Percentiles rank a stretch among this genome's conserved stretches.
These are phyloP conservation scores for Agroathelia rolfsii DNA, from an alignment of 1,284 basidiomycete genomes.

Conservation along the genomic window DNA sequence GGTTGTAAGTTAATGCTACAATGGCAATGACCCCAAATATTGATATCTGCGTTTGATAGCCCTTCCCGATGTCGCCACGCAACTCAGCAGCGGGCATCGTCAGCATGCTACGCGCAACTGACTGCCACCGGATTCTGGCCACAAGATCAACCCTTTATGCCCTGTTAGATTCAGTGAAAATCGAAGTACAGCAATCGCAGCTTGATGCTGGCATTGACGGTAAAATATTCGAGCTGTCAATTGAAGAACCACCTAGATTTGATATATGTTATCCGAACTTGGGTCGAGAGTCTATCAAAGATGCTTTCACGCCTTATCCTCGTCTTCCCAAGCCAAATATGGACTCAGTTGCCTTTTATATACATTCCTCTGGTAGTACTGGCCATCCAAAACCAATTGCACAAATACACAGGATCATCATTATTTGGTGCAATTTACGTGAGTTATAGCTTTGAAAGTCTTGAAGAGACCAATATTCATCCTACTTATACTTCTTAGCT, in stretches of 20 bases:
- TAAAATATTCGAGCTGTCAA: constrained; percentile 5
- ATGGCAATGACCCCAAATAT: no score
- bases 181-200: no score
- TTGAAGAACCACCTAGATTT: constrained; percentile 12
- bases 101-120: neutral
- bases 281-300: neutral
- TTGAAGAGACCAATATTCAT: neutral
- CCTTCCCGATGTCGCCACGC: constrained; percentile 1
- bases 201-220: constrained; percentile 8
- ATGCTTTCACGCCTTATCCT: constrained; percentile 7
- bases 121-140: constrained; percentile 10
- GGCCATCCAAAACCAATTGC: constrained; percentile 15
- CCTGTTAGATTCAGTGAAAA: constrained; percentile 8
- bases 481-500: neutral
- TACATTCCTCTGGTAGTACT: constrained; percentile 17
- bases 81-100: neutral
- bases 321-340: constrained; percentile 12
- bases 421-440: constrained; percentile 9
- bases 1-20: constrained; percentile 17
- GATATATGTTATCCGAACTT: constrained; percentile 10
- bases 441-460: neutral
- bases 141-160: constrained; percentile 8
- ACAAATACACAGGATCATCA: constrained; percentile 9
- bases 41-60: no score
- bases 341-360: constrained; percentile 12